phyloP scores from a whole-genome alignment of 2,329 filamentous ascomycete genomes.

The Endocalyx cinctus region DNA sequence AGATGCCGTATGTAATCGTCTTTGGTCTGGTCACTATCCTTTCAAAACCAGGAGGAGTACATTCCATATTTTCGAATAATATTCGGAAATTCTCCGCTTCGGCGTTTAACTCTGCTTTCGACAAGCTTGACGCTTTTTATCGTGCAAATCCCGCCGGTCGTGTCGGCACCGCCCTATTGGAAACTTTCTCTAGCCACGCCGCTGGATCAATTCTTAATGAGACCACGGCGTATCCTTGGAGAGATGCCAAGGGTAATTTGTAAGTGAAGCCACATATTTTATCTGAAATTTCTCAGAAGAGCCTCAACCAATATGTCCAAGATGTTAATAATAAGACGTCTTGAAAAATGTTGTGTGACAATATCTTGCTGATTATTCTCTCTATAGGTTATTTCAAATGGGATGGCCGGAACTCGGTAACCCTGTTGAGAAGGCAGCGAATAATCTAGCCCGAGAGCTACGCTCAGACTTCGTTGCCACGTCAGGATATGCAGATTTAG shows the following conservation, averaged over 20 bases:
- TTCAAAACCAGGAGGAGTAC: not conserved
- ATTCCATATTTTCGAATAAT: constrained; percentile 7
- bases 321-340: no score
- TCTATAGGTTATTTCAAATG: no score
- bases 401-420: no score
- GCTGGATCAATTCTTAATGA: constrained; percentile 7
- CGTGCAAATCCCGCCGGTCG: constrained; percentile 5
- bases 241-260: constrained; percentile 14
- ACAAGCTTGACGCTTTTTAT: constrained; percentile 12
- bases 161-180: constrained; percentile 2
- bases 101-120: constrained; percentile 5
- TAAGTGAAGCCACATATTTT: no score
- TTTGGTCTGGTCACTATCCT: constrained; percentile 1
- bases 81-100: constrained; percentile 3
- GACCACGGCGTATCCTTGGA: constrained; percentile 21
- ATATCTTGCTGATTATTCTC: no score
- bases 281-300: no score
- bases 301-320: no score
- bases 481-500: not conserved
- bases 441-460: not conserved
- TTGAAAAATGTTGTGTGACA: no score
- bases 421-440: no score
- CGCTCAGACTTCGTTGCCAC: not conserved
- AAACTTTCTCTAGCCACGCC: constrained; percentile 13
- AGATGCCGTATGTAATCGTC: constrained; percentile 1